These are phyloP conservation scores for Diaporthe ampelina DNA, from an alignment of 2,329 filamentous ascomycete genomes.

Conservation along the genomic window DNA sequence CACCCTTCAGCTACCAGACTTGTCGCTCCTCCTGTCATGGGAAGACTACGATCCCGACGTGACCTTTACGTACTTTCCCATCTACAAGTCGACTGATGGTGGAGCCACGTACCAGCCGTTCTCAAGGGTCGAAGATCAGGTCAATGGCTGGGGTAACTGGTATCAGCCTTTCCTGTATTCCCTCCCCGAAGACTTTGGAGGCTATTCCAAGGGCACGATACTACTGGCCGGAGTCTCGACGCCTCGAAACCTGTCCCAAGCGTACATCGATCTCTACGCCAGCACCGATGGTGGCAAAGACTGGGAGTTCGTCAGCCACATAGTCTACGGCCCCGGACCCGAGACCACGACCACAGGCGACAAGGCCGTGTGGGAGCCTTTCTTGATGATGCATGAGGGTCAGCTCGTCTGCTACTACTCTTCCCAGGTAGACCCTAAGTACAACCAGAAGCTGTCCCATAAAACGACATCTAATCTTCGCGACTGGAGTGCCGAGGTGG, in stretches of 20 bases:
- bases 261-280: conserved; percentile 78
- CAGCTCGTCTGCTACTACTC: conserved; percentile 79
- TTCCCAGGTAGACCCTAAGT: conserved; percentile 74
- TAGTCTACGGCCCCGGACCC: conserved; percentile 73
- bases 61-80: conserved; percentile 58
- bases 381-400: conserved; percentile 70
- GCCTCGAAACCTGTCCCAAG: conserved; percentile 73
- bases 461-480: conserved; percentile 71
- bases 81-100: conserved; percentile 64
- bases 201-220: conserved; percentile 72
- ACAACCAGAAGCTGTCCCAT: conserved; percentile 79
- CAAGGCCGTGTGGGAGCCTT: conserved; percentile 81
- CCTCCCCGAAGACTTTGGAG: conserved; percentile 69
- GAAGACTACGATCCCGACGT: conserved; percentile 22
- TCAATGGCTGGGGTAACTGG: conserved; percentile 74
- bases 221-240: conserved; percentile 67
- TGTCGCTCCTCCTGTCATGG: conserved; percentile 24
- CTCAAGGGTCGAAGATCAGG: conserved; percentile 72
- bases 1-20: neutral
- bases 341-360: conserved; percentile 70
- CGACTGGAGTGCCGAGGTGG: conserved; percentile 70
- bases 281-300: conserved; percentile 70
- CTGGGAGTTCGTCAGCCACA: conserved; percentile 76
- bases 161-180: conserved; percentile 79
- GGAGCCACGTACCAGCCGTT: conserved; percentile 73